These are phyloP conservation scores for Zygoascus sp. DNA, from an alignment of 1,139 yeast genomes.

Conservation along the genomic window DNA sequence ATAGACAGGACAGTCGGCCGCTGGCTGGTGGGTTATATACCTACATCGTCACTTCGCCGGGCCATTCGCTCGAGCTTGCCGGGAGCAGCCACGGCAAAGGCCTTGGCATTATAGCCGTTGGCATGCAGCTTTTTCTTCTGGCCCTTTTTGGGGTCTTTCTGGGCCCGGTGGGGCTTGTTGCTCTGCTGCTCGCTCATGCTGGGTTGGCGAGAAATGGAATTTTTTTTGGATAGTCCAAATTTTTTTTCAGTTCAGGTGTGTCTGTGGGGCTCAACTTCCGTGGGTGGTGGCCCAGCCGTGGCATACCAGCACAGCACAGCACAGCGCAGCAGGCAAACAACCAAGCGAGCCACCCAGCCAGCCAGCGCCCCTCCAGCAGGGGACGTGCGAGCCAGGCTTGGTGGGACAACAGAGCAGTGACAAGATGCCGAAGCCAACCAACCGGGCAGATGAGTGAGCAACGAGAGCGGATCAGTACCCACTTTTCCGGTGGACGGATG, in stretches of 20 bases:
- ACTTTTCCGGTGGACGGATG: no score
- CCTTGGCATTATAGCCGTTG: slow-evolving; percentile 90
- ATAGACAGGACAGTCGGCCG: background rate
- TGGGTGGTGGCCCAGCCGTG: no score
- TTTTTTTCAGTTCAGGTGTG: slow-evolving; percentile 5
- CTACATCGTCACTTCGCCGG: slow-evolving; percentile 72
- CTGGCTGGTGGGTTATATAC: no score
- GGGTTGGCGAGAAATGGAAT: background rate
- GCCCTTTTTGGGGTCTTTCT: slow-evolving; percentile 49
- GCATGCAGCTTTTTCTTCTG: slow-evolving; percentile 86
- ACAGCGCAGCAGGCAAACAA: no score
- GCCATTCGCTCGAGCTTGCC: slow-evolving; percentile 83
- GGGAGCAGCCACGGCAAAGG: slow-evolving; percentile 91
- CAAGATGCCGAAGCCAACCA: no score
- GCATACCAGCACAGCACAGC: no score
- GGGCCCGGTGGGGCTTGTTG: slow-evolving; percentile 47
- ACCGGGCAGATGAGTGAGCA: no score
- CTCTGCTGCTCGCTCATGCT: slow-evolving; percentile 25
- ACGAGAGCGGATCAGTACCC: no score
- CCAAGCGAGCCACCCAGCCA: no score
- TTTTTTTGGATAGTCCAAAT: slow-evolving; percentile 1
- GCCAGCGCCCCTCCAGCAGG: no score
- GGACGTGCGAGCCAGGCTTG: no score
- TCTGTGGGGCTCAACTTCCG: background rate
- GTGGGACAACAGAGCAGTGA: no score